Evolutionary conservation across 2,329 filamentous ascomycete species (phyloP).

Genomic region (Cucurbitaria berberidis): DNA sequence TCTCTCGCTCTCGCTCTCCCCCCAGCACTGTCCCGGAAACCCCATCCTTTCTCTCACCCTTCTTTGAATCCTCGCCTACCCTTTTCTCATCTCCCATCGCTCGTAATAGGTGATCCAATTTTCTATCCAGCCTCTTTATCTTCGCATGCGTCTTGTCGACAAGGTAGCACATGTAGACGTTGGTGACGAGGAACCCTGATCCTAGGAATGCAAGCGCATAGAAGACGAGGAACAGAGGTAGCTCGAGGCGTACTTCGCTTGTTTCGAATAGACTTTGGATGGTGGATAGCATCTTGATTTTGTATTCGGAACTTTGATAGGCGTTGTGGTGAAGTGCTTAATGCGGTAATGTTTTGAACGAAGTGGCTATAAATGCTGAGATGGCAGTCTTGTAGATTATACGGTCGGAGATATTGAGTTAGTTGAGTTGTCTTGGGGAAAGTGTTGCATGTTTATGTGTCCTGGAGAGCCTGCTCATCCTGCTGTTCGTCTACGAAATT

Average conservation of each 20-base stretch:
- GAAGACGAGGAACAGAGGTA: neutral
- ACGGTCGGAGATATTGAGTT: too few species aligned
- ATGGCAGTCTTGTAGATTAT: too few species aligned
- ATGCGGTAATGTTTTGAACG: too few species aligned
- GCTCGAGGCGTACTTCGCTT: neutral
- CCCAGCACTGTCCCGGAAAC: neutral
- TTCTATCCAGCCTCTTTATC: neutral
- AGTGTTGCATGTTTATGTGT: neutral
- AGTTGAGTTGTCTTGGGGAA: too few species aligned
- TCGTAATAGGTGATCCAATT: neutral
- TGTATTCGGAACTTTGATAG: neutral
- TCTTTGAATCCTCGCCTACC: neutral
- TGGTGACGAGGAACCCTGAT: neutral
- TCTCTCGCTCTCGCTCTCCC: too few species aligned
- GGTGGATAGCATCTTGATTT: neutral
- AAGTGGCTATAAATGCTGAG: too few species aligned
- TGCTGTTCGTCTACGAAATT: neutral
- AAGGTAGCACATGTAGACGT: neutral
- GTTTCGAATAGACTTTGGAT: neutral
- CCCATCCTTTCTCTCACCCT: neutral
- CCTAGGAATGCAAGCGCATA: neutral
- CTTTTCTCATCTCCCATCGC: neutral
- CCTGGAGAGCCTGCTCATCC: neutral
- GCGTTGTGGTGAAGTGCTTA: too few species aligned
- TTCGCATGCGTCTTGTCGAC: neutral